These are phyloP conservation scores for Sergeia podlipaevii DNA, from an alignment of 208 protist species.

Conservation along the genomic window DNA sequence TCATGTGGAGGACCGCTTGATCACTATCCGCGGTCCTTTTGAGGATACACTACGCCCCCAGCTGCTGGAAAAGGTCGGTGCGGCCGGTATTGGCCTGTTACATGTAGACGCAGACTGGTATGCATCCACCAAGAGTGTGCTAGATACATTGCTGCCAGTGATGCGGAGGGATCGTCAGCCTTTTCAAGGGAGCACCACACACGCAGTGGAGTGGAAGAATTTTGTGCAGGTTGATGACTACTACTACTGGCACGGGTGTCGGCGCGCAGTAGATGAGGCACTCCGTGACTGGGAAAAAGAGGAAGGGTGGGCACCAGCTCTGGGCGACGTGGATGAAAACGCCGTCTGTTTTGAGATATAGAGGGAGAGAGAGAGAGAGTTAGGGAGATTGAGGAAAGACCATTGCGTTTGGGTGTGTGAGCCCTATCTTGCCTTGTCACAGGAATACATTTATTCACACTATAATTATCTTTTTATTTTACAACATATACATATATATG, in stretches of 20 bases:
- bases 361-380: background rate
- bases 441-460: no score
- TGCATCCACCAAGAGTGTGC: conserved; percentile 42
- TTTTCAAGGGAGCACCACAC: background rate
- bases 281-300: conserved; percentile 3
- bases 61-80: conserved; percentile 23
- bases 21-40: conserved; percentile 49
- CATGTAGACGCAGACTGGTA: conserved; percentile 86
- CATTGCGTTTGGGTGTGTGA: no score
- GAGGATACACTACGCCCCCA: conserved; percentile 37
- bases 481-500: conserved; percentile 1
- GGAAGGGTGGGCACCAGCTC: background rate
- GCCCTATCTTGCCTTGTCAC: no score
- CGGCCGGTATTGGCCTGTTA: conserved; percentile 39
- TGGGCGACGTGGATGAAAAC: conserved; percentile 50
- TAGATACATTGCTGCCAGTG: conserved; percentile 35
- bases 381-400: background rate
- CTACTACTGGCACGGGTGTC: conserved; percentile 71
- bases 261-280: conserved; percentile 59
- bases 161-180: no score
- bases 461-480: no score
- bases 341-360: conserved; percentile 45
- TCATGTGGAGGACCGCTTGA: conserved; percentile 48
- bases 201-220: background rate
- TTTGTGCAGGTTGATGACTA: conserved; percentile 84